Percentiles rank a stretch among this genome's conserved stretches.
These are phyloP conservation scores for Xylariaceae sp. DNA, from an alignment of 2,329 filamentous ascomycete genomes.

Conservation along the genomic window DNA sequence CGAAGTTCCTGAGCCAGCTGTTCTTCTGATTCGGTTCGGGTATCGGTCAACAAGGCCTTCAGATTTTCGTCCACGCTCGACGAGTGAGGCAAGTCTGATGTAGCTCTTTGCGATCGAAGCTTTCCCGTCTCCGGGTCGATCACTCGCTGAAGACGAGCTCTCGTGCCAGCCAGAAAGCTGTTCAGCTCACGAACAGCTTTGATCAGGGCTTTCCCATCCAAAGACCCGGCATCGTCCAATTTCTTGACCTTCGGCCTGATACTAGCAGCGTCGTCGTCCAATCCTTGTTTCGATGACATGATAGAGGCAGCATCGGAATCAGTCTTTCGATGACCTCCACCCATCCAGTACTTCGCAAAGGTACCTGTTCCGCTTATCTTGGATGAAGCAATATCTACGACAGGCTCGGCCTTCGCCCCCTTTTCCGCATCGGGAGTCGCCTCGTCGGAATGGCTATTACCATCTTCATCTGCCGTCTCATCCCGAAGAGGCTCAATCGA, in stretches of 20 bases:
- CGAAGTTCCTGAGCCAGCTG: conserved; percentile 67
- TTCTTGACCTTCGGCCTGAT: conserved; percentile 44
- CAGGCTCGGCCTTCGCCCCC: conserved; percentile 23
- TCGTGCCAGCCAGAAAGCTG: conserved; percentile 81
- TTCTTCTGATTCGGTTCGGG: conserved; percentile 47
- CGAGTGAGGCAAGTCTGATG: conserved; percentile 40
- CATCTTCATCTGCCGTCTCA: conserved; percentile 45
- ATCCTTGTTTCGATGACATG: conserved; percentile 51
- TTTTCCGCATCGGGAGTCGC: conserved; percentile 32
- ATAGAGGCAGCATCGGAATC: conserved; percentile 55
- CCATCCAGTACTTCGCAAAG: conserved; percentile 52
- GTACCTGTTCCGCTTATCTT: conserved; percentile 36
- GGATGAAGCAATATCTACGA: conserved; percentile 30
- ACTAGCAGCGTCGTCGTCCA: conserved; percentile 50
- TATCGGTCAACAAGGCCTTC: conserved; percentile 35
- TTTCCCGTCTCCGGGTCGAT: conserved; percentile 59
- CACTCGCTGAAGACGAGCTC: conserved; percentile 58
- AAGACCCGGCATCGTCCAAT: conserved; percentile 43
- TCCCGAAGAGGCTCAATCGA: conserved; percentile 50
- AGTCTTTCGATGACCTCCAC: conserved; percentile 36
- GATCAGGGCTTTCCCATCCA: conserved; percentile 78
- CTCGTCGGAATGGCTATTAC: conserved; percentile 36
- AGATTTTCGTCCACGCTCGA: conserved; percentile 25
- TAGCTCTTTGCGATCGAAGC: conserved; percentile 47
- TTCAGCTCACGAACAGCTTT: conserved; percentile 77